phyloP scores from a whole-genome alignment of 2,329 filamentous ascomycete species.

The Sporothrix humicola region DNA sequence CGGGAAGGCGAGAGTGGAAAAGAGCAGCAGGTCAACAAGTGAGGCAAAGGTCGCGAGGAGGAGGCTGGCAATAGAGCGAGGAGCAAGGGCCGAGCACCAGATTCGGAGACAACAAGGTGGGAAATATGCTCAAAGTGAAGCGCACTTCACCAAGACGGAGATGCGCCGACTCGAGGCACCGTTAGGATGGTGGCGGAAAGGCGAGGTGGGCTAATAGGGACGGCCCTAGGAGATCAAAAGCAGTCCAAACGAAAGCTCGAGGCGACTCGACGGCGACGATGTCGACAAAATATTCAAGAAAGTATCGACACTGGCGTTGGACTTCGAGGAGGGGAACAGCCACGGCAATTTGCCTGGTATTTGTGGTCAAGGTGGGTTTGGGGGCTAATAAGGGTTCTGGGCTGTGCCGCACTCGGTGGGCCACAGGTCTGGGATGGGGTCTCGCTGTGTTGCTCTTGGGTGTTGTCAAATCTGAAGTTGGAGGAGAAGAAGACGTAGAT shows the following conservation, averaged over 20 bases:
- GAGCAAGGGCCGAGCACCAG: neutral
- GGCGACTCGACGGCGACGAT: neutral
- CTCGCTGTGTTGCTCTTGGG: neutral
- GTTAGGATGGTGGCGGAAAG: neutral
- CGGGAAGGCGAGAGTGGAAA: neutral
- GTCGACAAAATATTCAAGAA: neutral
- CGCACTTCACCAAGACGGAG: neutral
- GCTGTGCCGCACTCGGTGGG: slow-evolving; percentile 20
- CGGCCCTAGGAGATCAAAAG: neutral
- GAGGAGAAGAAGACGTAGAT: neutral
- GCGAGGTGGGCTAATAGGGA: neutral
- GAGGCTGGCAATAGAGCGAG: neutral
- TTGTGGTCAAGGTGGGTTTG: neutral
- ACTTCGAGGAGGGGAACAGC: neutral
- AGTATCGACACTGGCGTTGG: neutral
- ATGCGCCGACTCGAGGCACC: neutral
- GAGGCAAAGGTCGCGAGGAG: neutral
- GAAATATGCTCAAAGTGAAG: neutral
- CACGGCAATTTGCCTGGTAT: neutral
- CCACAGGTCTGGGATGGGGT: slow-evolving; percentile 9
- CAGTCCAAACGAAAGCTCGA: neutral
- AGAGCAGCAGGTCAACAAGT: neutral
- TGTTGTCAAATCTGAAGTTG: neutral
- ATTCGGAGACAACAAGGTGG: neutral
- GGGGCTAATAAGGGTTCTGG: slow-evolving; percentile 5